Evolutionary conservation across 345 rosid species (phyloP).

Genomic region (Corymbia maculata): DNA sequence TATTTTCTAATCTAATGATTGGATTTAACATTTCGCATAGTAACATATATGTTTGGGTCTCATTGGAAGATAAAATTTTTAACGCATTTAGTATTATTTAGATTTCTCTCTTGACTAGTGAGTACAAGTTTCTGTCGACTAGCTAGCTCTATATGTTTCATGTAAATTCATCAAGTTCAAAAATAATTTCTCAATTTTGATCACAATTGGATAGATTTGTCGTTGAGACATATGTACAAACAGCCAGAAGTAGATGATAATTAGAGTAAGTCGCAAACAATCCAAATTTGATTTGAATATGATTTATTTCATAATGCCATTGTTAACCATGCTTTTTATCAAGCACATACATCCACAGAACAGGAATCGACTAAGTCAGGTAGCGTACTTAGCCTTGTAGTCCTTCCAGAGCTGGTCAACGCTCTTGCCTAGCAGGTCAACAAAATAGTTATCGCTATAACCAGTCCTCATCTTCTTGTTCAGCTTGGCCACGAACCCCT

Average conservation of each 20-base stretch:
- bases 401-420: conserved; percentile 66
- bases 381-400: conserved; percentile 51
- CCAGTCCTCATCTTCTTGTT: conserved; percentile 56
- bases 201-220: background rate
- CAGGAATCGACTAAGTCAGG: background rate
- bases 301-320: background rate
- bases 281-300: background rate
- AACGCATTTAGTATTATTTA: background rate
- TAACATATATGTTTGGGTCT: background rate
- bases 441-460: conserved; percentile 31
- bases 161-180: background rate
- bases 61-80: background rate
- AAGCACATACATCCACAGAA: background rate
- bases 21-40: background rate
- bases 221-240: background rate
- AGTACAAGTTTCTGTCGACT: background rate
- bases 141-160: background rate
- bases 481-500: conserved; percentile 60
- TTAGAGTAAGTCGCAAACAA: background rate
- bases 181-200: no score
- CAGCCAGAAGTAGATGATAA: no score
- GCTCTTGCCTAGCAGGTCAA: conserved; percentile 48
- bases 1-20: background rate
- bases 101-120: background rate
- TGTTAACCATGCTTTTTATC: background rate